A percentile compares a stretch with the other conserved stretches of the same genome.
Evolutionary conservation across 352 stramenopile genomes (phyloP).

Genomic region (Pythium volutum): DNA sequence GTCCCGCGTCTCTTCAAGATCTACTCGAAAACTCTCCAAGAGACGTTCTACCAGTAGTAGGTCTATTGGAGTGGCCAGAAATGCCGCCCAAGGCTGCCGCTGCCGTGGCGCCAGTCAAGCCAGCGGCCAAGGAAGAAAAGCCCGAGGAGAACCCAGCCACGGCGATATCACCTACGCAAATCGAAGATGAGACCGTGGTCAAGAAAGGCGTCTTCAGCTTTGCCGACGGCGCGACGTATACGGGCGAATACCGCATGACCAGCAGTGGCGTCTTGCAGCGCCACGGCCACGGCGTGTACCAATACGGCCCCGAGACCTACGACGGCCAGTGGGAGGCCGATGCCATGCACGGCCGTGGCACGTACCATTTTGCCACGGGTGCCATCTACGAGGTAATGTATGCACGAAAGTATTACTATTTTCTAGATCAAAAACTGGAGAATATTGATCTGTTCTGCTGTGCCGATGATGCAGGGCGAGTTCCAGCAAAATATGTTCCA

Average conservation of each 20-base stretch:
- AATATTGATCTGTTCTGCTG: too few species aligned
- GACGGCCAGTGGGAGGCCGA: constrained; percentile 59
- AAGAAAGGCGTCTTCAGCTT: constrained; percentile 63
- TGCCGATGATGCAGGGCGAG: constrained; percentile 43
- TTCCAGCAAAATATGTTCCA: constrained; percentile 67
- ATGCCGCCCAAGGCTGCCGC: constrained; percentile 30
- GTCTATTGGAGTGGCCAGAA: not conserved
- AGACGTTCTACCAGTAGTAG: not conserved
- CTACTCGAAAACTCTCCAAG: not conserved
- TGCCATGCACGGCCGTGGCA: constrained; percentile 62
- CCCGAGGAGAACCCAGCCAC: constrained; percentile 25
- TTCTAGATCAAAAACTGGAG: not conserved
- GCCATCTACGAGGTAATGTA: constrained; percentile 73
- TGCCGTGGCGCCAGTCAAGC: constrained; percentile 11
- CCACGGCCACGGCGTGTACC: constrained; percentile 47
- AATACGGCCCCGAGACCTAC: constrained; percentile 62
- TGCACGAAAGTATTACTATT: not conserved
- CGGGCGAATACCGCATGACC: constrained; percentile 41
- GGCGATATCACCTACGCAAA: not conserved
- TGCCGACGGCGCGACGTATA: constrained; percentile 59
- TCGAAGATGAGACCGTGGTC: constrained; percentile 38
- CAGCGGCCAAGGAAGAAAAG: constrained; percentile 29
- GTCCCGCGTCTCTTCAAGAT: constrained; percentile 34
- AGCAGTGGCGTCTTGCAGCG: constrained; percentile 31
- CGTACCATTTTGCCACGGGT: constrained; percentile 66